Evolutionary conservation across 2,329 filamentous ascomycete species (phyloP).

Genomic region (Cytospora schulzeri): DNA sequence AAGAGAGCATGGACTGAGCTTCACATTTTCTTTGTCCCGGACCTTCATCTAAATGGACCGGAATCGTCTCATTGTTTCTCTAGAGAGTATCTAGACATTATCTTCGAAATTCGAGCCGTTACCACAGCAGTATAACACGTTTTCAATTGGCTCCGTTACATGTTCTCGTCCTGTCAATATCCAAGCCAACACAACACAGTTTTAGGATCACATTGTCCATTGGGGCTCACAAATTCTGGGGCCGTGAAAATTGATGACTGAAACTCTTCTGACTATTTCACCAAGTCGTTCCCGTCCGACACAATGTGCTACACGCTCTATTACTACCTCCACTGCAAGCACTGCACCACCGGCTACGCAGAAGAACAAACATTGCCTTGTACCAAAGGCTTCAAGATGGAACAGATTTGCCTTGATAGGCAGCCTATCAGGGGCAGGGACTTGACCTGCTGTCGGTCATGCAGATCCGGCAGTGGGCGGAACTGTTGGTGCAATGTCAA

Average conservation of each 20-base stretch:
- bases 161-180: no score
- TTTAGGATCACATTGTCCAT: neutral
- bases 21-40: conserved; percentile 6
- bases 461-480: conserved; percentile 22
- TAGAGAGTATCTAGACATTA: neutral
- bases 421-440: conserved; percentile 1
- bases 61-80: neutral
- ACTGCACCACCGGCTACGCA: conserved; percentile 4
- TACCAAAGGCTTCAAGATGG: neutral
- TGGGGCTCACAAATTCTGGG: no score
- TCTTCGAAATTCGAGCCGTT: no score
- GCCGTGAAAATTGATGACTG: no score
- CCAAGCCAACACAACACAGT: neutral
- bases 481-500: conserved; percentile 22
- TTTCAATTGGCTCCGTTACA: no score
- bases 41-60: neutral
- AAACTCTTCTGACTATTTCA: neutral
- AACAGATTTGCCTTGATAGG: neutral
- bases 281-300: neutral
- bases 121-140: no score
- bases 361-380: conserved; percentile 12
- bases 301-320: conserved; percentile 17
- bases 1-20: neutral
- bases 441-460: conserved; percentile 12
- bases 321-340: conserved; percentile 21